A percentile compares a stretch with the other conserved stretches of the same genome.
phyloP scores from a whole-genome alignment of 139 green algal genomes.

The Auxenochlorella pyrenoidosa region DNA sequence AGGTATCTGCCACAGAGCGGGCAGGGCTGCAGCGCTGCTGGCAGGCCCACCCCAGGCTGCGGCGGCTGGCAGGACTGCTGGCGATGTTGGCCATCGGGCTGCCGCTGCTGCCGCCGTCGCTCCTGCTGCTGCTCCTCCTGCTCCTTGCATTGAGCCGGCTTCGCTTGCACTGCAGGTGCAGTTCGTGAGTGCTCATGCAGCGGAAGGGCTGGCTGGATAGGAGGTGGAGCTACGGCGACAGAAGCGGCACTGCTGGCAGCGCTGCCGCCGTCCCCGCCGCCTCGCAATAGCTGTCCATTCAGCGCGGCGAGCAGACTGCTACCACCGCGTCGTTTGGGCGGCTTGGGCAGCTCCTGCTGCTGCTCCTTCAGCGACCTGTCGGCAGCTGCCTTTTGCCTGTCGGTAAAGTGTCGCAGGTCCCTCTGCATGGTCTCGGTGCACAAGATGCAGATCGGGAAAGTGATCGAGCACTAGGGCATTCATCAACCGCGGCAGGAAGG shows the following conservation, averaged over 20 bases:
- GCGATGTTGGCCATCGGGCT: background rate
- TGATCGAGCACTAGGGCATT: too few relatives aligned
- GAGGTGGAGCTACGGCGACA: too few relatives aligned
- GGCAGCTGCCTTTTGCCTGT: background rate
- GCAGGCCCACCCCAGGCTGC: background rate
- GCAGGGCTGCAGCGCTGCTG: conserved; percentile 1
- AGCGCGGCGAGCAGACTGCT: background rate
- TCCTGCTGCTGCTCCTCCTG: background rate
- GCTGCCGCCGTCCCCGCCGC: background rate
- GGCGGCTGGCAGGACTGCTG: background rate
- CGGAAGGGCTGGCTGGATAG: background rate
- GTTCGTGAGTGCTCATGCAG: background rate
- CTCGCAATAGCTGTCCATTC: background rate
- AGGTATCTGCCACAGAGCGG: conserved; percentile 26
- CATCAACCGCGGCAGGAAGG: too few relatives aligned
- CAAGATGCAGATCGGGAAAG: too few relatives aligned
- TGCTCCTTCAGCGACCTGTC: background rate
- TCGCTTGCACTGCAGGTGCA: background rate
- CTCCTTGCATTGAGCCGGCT: too few relatives aligned
- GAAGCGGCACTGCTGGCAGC: too few relatives aligned
- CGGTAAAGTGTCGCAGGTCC: background rate
- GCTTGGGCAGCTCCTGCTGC: background rate
- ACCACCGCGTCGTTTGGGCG: background rate
- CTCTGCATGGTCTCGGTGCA: background rate
- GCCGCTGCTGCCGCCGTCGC: too few relatives aligned